Evolutionary conservation across 306 rosid species (phyloP), one percentile per base, ranked within the genome.

Genomic region (Casuarina glauca): DNA sequence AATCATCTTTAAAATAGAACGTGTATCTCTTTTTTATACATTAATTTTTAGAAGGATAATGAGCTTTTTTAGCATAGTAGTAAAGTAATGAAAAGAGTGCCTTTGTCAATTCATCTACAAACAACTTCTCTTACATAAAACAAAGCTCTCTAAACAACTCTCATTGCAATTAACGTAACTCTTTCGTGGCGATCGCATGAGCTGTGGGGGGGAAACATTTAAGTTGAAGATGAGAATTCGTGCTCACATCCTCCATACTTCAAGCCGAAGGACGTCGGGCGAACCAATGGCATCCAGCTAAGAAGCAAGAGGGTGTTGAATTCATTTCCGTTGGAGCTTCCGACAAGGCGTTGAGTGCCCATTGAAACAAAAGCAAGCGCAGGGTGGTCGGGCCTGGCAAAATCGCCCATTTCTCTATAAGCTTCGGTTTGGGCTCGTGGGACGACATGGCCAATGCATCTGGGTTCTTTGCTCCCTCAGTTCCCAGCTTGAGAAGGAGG

Each of bases 361-460:
- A 46, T 46, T 46, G 50, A 46, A 46, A 9, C 11, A 46, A 46
- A 46, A 46, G 1, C 12, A 46, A 9, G 50, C 50, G 78, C 68
- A 44, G 39, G 69, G 84, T 78, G 70, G 45, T 88, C 80, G 78
- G 81, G 82, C 88, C 83, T 78, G 87, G 71, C 88, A 58, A 76
- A 89, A 87, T 91, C 93, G 86, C 91, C 88, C 76, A 12, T 68
- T 16, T 20, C 32, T 6, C 2, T 26, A 36, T 77, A 55, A 38
- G 70, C 82, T 42, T 90, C 82, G 96, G 90, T 79, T 70, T 16
- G 43, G 72, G 54, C 45, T 57, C 38, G 20, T 60, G 73, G 74
- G 82, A 71, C 41, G 73, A 78, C 84, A 96, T 96, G 98, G 97
- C 98, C 72, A 91, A 96, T 91, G 88, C 97, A 86, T 93, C 96